Base-by-base conservation (phyloP, 768 basidiomycete genomes). In the Agaricus subrufescens region DNA sequence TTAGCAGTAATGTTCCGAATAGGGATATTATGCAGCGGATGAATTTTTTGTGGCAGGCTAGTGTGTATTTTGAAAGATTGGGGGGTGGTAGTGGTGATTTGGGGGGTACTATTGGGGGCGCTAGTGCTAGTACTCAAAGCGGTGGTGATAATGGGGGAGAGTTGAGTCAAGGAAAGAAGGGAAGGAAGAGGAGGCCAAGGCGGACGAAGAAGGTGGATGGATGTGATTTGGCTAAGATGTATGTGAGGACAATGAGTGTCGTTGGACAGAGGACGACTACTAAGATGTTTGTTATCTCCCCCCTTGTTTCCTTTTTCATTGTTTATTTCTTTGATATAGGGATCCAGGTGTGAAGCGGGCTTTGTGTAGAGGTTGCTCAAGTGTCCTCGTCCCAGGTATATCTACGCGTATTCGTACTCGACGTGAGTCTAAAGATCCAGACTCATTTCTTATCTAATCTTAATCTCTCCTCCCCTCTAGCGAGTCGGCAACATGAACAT, bases 31-130 rank as follows among this genome's bases (percentile, higher is more conserved):
- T 91, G 23, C 91, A 94, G 68, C 79, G 91, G 29, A 78, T 94
- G 58, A 93, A 89, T 70, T 94, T 89, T 67, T 79, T 94, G 37
- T 92, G 89, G 65, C 92, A 93, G 70, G 87, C 90, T 37, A 85
- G 86, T 63, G 75, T 80, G 11, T 86, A 85, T 58, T 73, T 91
- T 19, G 76, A 72, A 26, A 26, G 38, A 52, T 72, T 71, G 10
- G 67, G 78, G 47, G 61, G 67, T 38, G 58, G 67, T 19, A 42
- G 62, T 40, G 37, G 30, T 2, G 19, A 11, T 30, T 45, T 44
- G 51, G n/a, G 31, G 42, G 38, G 25, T 43, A 11, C 8, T 30
- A 30, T 26, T 49, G 27, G 12, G 29, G 26, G 47, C 12, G n/a
- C 12, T 14, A 30, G 48, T 52, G 5, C 40, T 10, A 19, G 26